Percentiles rank a stretch among this genome's conserved stretches.
Evolutionary conservation across 1,139 yeast genomes (phyloP).

Genomic region (Hyphopichia fennica): DNA sequence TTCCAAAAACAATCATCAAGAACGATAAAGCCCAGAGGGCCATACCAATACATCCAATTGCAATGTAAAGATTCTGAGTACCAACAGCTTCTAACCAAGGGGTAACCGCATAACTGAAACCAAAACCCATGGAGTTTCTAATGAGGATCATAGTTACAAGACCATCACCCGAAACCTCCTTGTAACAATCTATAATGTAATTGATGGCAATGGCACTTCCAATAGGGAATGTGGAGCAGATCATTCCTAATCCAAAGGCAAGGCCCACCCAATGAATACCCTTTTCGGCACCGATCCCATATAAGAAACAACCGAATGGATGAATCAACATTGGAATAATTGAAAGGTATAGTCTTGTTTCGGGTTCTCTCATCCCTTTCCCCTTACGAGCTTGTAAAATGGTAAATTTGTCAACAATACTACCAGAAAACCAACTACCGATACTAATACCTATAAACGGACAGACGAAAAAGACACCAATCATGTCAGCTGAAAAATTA

Average conservation of each 20-base stretch:
- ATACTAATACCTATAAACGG: constrained; percentile 35
- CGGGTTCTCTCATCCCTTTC: constrained; percentile 30
- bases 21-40: constrained; percentile 21
- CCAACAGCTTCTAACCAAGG: constrained; percentile 22
- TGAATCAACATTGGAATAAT: constrained; percentile 21
- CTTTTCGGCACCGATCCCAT: constrained; percentile 21
- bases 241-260: constrained; percentile 20
- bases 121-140: constrained; percentile 22
- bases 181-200: constrained; percentile 21
- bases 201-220: constrained; percentile 22
- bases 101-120: constrained; percentile 21
- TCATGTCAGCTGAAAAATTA: constrained; percentile 36
- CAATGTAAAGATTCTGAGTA: constrained; percentile 19
- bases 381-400: constrained; percentile 23
- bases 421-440: constrained; percentile 30
- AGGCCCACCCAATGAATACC: constrained; percentile 25
- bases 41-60: constrained; percentile 23
- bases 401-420: constrained; percentile 31
- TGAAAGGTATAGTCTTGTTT: constrained; percentile 28
- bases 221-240: constrained; percentile 21
- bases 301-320: constrained; percentile 17
- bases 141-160: constrained; percentile 22
- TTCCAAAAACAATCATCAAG: constrained; percentile 23
- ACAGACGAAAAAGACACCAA: constrained; percentile 42
- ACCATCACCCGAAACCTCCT: constrained; percentile 21